Conservation (phyloP, 441 rosid species). For the Sinapis alba region DNA sequence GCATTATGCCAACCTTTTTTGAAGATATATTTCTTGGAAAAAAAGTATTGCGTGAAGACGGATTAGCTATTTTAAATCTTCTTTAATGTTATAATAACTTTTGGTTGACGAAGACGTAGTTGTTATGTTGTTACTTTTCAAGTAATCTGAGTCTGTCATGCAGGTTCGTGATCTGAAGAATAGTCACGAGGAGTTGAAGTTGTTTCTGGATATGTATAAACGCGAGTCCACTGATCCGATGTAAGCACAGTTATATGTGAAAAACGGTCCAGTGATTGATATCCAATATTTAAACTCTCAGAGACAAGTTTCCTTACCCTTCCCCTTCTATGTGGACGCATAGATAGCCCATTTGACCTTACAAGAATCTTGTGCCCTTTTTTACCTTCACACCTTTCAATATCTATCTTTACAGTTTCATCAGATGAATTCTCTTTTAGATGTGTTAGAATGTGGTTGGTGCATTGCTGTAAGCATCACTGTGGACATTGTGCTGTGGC, state of each 20-base stretch:
- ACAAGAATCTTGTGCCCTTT: background rate
- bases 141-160: slow-evolving; percentile 30
- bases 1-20: no score
- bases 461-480: slow-evolving; percentile 17
- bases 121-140: slow-evolving; percentile 16
- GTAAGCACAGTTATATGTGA: slow-evolving; percentile 43
- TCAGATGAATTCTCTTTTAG: slow-evolving; percentile 2
- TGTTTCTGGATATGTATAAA: slow-evolving; percentile 85
- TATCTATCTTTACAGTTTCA: background rate
- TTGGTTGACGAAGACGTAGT: background rate
- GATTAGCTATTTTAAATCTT: background rate
- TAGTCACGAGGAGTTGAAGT: slow-evolving; percentile 74
- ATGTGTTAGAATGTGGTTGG: slow-evolving; percentile 3
- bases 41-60: background rate
- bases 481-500: slow-evolving; percentile 36
- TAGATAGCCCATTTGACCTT: background rate
- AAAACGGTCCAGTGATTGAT: background rate
- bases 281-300: slow-evolving; percentile 3
- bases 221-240: slow-evolving; percentile 79
- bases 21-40: no score
- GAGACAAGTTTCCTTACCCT: background rate
- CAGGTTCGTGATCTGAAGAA: slow-evolving; percentile 77
- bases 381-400: background rate
- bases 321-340: background rate
- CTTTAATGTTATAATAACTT: background rate